Base-by-base conservation (phyloP, 106 monocot species). In the Platanthera zijinensis region DNA sequence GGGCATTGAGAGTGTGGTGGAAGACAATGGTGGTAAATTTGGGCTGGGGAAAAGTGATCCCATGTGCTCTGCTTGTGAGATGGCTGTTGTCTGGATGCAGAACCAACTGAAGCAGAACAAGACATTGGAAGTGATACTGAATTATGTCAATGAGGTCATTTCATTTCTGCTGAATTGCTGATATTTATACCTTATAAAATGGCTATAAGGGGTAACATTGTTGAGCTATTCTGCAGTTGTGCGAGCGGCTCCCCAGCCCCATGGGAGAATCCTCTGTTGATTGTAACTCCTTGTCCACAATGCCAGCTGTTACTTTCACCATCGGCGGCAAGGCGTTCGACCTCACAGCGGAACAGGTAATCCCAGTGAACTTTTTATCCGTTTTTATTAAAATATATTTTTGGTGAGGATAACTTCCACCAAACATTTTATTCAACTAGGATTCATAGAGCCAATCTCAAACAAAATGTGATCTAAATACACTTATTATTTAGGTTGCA, bases 11-110 rank as follows among this genome's bases (percentile, higher is more conserved):
- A 91, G 78, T 66, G 86, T 90, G 68, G 93, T 89, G 13, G 51
- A 84, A 22, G 57, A 79, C 32, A 75, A 45, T 74, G 50, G 46
- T 30, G 82, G 51, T 10, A 77, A 52, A 48, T 78, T 75, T 30
- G 25, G 71, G 21, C 48, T 74, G 80, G 77, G 72, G 5, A 59
- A 19, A 30, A 79, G 74, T 32, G 88, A 86, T 69, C 69, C 83
- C 4, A 83, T 90, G 83, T 96, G 93, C 77, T 59, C 71, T 78
- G 82, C 76, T 25, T 96, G 96, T 80, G 87, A 96, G 84, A 91
- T 89, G 89, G 81, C 84, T n/a, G 91, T 93, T 76, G 84, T 90
- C 17, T 96, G 93, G 96, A 87, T 91, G 82, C 93, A 93, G 75
- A 96, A 83, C 69, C 89, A 91, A 52, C 71, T 96, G 7, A 84